These are phyloP conservation scores for Trypanosomatidae sp. DNA, from an alignment of 208 protist species.

Conservation along the genomic window DNA sequence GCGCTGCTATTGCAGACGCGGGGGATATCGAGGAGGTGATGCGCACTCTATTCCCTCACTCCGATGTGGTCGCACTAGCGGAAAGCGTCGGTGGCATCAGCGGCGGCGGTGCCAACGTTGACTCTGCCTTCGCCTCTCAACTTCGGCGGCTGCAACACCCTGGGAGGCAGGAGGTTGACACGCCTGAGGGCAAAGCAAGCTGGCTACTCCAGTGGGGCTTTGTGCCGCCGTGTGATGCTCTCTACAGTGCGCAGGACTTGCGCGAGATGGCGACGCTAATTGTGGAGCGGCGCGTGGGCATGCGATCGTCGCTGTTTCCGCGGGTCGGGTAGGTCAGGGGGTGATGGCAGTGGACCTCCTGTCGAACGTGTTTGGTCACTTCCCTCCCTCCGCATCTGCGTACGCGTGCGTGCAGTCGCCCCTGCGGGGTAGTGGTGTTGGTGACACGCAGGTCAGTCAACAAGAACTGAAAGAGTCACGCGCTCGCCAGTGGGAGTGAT, in stretches of 20 bases:
- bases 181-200: slow-evolving; percentile 49
- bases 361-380: background rate
- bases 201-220: slow-evolving; percentile 88
- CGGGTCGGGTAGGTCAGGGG: background rate
- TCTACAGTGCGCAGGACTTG: slow-evolving; percentile 66
- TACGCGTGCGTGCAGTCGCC: too few relatives aligned
- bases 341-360: background rate
- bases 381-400: background rate
- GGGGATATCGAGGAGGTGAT: slow-evolving; percentile 6
- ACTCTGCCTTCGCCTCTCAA: background rate
- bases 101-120: background rate
- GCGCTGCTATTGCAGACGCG: background rate
- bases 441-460: too few relatives aligned
- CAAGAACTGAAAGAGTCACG: too few relatives aligned
- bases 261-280: slow-evolving; percentile 69
- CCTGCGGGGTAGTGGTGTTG: too few relatives aligned
- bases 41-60: slow-evolving; percentile 1
- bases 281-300: slow-evolving; percentile 71
- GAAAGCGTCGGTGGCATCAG: slow-evolving; percentile 1
- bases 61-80: background rate
- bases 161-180: slow-evolving; percentile 37
- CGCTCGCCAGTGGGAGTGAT: too few relatives aligned
- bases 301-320: slow-evolving; percentile 42
- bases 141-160: slow-evolving; percentile 26
- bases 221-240: slow-evolving; percentile 55